A percentile compares a stretch with the other conserved stretches of the same genome.
Evolutionary conservation across 768 basidiomycete genomes (phyloP).

Genomic region (Suillus variegatus): DNA sequence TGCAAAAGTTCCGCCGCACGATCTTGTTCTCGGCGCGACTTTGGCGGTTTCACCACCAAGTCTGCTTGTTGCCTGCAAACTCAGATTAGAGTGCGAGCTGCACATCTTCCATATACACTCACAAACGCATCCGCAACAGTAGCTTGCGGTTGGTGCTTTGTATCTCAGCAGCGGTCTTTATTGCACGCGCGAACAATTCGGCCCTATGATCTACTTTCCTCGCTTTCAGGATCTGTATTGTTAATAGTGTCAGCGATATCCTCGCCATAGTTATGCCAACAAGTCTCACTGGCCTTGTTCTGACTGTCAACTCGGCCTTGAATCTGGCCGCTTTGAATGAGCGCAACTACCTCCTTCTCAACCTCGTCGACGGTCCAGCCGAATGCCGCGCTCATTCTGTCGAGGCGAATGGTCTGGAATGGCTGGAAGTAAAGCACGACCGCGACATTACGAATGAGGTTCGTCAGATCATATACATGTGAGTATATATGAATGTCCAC

Average conservation of each 20-base stretch:
- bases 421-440: constrained; percentile 90
- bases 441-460: constrained; percentile 73
- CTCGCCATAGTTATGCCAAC: not conserved
- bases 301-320: constrained; percentile 86
- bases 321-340: constrained; percentile 79
- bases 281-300: constrained; percentile 62
- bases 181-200: constrained; percentile 73
- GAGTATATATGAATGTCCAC: constrained; percentile 75
- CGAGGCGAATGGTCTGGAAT: constrained; percentile 81
- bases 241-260: not conserved
- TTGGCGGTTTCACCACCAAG: constrained; percentile 67
- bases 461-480: constrained; percentile 67
- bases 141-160: constrained; percentile 75
- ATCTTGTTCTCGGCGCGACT: constrained; percentile 35
- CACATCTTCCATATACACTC: constrained; percentile 29
- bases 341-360: constrained; percentile 68
- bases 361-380: constrained; percentile 77
- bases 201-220: constrained; percentile 79
- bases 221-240: constrained; percentile 69
- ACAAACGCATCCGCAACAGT: constrained; percentile 84
- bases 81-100: not conserved
- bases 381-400: constrained; percentile 84
- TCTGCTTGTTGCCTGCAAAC: constrained; percentile 75
- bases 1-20: not conserved
- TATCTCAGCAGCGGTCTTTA: constrained; percentile 72